A percentile compares a stretch with the other conserved stretches of the same genome.
Conservation (phyloP, 352 stramenopile species). For the Phytopythium cucurbitacearum region DNA sequence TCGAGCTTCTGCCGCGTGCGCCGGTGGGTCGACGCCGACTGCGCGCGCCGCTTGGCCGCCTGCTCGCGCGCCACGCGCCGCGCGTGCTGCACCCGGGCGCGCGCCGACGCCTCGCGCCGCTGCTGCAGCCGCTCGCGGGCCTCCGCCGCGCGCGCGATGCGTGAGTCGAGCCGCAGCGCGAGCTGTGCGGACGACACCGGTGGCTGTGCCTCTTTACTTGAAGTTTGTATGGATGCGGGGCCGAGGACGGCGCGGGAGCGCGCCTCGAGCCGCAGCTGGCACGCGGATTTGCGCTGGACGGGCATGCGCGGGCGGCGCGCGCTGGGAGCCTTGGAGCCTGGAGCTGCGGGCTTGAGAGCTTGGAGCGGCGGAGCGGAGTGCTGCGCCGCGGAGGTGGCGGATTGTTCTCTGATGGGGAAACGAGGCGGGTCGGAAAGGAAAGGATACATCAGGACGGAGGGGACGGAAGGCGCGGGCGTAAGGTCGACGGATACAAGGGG, state of each 20-base stretch:
- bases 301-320: conserved; percentile 23
- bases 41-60: conserved; percentile 43
- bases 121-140: conserved; percentile 31
- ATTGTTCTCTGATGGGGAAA: no score
- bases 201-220: no score
- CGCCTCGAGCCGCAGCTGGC: conserved; percentile 64
- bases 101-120: conserved; percentile 34
- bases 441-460: no score
- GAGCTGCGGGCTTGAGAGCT: no score
- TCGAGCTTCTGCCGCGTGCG: conserved; percentile 41
- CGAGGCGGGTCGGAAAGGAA: no score
- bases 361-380: no score
- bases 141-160: conserved; percentile 51
- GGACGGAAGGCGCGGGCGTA: no score
- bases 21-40: conserved; percentile 6
- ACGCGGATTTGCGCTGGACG: conserved; percentile 62
- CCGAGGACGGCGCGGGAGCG: conserved; percentile 26
- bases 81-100: conserved; percentile 49
- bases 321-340: background rate
- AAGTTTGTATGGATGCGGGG: background rate
- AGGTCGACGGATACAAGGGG: no score
- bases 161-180: conserved; percentile 29
- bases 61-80: conserved; percentile 50
- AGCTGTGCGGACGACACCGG: conserved; percentile 6
- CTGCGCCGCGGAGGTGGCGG: no score